Percentiles rank a stretch among this genome's conserved stretches.
Conservation (phyloP, 805 yeast species). For the Metschnikowia aberdeeniae region DNA sequence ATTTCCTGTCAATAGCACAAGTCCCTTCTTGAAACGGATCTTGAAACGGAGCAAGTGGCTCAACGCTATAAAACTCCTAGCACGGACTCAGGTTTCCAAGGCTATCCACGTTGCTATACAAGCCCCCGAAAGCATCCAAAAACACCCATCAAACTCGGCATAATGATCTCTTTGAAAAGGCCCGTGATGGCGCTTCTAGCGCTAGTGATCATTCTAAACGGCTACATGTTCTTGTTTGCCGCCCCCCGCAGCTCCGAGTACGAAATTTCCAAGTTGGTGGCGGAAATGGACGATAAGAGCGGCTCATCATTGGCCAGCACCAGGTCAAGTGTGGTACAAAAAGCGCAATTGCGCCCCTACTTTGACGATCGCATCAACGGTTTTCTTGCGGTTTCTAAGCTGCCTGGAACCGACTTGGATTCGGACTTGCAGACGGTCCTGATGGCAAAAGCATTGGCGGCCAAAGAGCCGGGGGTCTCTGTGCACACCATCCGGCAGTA, state of each 20-base stretch:
- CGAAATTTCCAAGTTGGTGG: conserved; percentile 3
- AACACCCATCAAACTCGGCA: background rate
- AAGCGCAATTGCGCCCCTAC: conserved; percentile 9
- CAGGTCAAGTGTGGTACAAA: background rate
- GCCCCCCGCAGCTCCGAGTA: conserved; percentile 4
- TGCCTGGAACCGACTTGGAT: conserved; percentile 7
- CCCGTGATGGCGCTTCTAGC: conserved; percentile 3
- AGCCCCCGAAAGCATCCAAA: too few species aligned
- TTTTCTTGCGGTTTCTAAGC: conserved; percentile 8
- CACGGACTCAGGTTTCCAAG: too few species aligned
- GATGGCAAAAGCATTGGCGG: background rate
- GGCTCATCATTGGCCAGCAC: background rate
- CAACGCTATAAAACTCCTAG: too few species aligned
- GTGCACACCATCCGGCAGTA: conserved; percentile 8
- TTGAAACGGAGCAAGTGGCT: too few species aligned
- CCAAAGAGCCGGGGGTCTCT: background rate
- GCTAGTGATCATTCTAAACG: conserved; percentile 6
- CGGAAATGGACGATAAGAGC: background rate
- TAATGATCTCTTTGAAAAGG: background rate
- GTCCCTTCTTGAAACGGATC: too few species aligned
- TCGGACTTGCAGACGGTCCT: conserved; percentile 8
- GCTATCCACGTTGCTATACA: too few species aligned
- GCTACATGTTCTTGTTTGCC: conserved; percentile 5
- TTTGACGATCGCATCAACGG: conserved; percentile 13
- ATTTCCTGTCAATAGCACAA: too few species aligned